Conservation (phyloP, 257 asterid genomes). For the Mentha longifolia region DNA sequence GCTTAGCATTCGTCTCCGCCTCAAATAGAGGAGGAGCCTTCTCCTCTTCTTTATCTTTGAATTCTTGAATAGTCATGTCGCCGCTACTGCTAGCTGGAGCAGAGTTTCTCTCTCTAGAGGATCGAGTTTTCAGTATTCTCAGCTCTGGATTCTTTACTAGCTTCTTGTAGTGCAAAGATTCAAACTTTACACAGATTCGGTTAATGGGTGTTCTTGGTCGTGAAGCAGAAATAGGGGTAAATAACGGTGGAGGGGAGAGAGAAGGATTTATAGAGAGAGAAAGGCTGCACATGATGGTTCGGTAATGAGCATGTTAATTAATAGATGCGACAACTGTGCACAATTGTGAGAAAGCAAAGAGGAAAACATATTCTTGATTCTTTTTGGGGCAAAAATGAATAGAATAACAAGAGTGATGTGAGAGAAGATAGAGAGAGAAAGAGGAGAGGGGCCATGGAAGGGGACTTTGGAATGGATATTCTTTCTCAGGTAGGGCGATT, state of each 20-base stretch:
- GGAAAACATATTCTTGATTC: constrained; percentile 28
- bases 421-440: constrained; percentile 24
- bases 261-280: constrained; percentile 52
- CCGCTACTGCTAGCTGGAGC: constrained; percentile 41
- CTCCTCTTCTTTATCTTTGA: constrained; percentile 57
- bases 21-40: constrained; percentile 64
- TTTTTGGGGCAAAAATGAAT: constrained; percentile 23
- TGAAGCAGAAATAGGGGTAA: constrained; percentile 24
- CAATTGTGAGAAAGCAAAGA: not conserved
- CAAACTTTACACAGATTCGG: constrained; percentile 40
- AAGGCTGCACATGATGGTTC: constrained; percentile 43
- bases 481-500: constrained; percentile 26
- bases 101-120: constrained; percentile 39
- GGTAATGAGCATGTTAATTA: constrained; percentile 32
- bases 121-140: constrained; percentile 33
- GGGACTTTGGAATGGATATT: constrained; percentile 46
- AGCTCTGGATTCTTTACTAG: constrained; percentile 24
- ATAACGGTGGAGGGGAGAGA: constrained; percentile 45
- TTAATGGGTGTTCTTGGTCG: constrained; percentile 44
- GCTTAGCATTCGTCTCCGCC: constrained; percentile 61
- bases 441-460: constrained; percentile 39
- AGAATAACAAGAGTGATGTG: constrained; percentile 22
- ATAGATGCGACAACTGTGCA: constrained; percentile 9
- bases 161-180: constrained; percentile 30
- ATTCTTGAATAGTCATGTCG: constrained; percentile 55